A percentile compares a stretch with the other conserved stretches of the same genome.
These are phyloP conservation scores for Populus tremula DNA, from an alignment of 345 rosid genomes.

Conservation along the genomic window DNA sequence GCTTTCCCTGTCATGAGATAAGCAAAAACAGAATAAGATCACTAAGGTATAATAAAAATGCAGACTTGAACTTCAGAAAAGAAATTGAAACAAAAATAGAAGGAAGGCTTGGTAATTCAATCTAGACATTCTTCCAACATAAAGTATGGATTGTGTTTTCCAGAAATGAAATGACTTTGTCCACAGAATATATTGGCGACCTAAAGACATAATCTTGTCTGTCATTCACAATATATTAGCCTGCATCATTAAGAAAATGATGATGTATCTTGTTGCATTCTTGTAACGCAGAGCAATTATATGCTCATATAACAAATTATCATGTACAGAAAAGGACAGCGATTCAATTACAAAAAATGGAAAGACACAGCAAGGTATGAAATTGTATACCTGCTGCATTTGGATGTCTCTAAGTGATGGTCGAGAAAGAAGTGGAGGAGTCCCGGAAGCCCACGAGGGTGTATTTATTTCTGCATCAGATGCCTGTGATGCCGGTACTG, in stretches of 20 bases:
- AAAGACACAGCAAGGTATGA: background rate
- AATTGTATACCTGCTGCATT: slow-evolving; percentile 69
- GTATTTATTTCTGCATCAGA: slow-evolving; percentile 65
- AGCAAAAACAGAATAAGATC: background rate
- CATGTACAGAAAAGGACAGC: background rate
- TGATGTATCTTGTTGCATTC: too few species aligned
- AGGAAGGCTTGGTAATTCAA: too few species aligned
- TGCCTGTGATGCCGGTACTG: slow-evolving; percentile 38
- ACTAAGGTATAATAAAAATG: background rate
- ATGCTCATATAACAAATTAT: background rate
- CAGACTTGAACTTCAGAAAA: background rate
- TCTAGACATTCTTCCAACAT: too few species aligned
- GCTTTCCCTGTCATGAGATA: slow-evolving; percentile 51
- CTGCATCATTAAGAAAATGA: too few species aligned
- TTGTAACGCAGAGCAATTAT: background rate
- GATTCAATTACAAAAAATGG: background rate
- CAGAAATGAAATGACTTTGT: too few species aligned
- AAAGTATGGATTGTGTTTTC: too few species aligned
- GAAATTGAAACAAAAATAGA: background rate
- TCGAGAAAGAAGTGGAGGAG: slow-evolving; percentile 64
- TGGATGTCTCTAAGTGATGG: slow-evolving; percentile 94
- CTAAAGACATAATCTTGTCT: too few species aligned
- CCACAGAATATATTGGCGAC: too few species aligned
- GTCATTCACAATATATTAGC: too few species aligned
- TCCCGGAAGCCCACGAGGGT: slow-evolving; percentile 91